Evolutionary conservation across 108 stramenopile genomes (phyloP), one percentile per base, ranked within the genome.

Genomic region (Tribonema minus): DNA sequence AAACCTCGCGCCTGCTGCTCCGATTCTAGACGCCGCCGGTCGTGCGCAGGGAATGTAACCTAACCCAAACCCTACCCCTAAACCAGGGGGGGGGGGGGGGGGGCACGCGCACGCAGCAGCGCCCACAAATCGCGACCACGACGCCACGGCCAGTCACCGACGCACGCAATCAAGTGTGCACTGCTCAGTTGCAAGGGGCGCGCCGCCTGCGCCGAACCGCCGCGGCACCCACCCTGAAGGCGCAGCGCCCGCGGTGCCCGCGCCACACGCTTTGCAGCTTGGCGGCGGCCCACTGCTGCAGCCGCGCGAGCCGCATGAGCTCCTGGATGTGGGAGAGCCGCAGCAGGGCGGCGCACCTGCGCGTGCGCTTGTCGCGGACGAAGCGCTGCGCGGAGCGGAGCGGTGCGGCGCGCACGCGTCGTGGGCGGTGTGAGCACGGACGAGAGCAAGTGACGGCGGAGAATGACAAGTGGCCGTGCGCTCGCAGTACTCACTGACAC

Each of bases 201-300:
- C 46, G 9, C 46, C 20, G 46, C 20, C 46, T 20, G 46, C 46
- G 9, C 9, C 46, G 20, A 54, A 54, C 15, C 20, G 46, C 20
- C 20, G 20, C 9, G 20, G 46, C 46, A 15, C 9, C 15, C 20
- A 54, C 46, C 46, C 20, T 54, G 46, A 54, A 54, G 15, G 9
- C 20, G 9, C 20, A 20, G 9, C 61, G 61, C 30, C 61, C 61
- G 30, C 3, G 6, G 61, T 4, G 64, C 37, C 46, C 46, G 35
- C 37, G 39, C 83, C 35, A 67, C 72, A 2, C 71, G 70, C 37
- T 28, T 30, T 3, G 71, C 70, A 90, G 84, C 3, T 38, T 80
- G 30, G 83, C 80, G 3, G 86, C 70, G 23, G 79, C 83, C 83
- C 83, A 84, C 15, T 20, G 30, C 12, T 64, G 37, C 25, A 84